Base-by-base conservation (phyloP, 2,329 filamentous ascomycete genomes). In the Lecanicillium sp. region DNA sequence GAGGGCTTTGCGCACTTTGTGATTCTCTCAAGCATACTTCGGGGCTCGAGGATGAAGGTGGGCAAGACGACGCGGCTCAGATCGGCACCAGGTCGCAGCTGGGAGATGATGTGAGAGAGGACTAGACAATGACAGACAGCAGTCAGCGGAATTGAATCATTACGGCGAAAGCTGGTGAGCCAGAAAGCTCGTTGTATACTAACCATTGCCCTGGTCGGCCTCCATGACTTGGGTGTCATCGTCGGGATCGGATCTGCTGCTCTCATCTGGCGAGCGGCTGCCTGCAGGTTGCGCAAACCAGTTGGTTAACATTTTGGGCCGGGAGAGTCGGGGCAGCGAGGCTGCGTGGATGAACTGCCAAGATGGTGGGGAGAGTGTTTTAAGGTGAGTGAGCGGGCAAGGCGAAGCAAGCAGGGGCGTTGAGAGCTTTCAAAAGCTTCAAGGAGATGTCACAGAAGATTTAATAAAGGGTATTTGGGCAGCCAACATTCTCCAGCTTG, bases 11-110 rank as follows among this genome's bases (percentile, higher is more conserved):
- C 79, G 49, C 69, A 95, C 89, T 98, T 98, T 55, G 92, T 98
- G 60, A 98, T 98, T 52, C 92, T 80, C 66, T 98, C 92, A 53
- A 98, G 70, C 92, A 98, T 98, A 52, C 89, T 96, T 56, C 89
- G 81, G 17, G 92, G 92, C 63, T 98, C 92, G 51, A 98, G 79
- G 55, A 98, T 98, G 61, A 98, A 98, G 34, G 92, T 98, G 29
- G 92, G 92, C 41, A 98, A 72, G 27, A 92, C 90, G 46, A 98
- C 89, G 52, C 90, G 79, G 64, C 88, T 95, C 51, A 98, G 71
- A 61, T 98, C 92, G 53, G 92, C 92, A 48, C 92, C 92, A 11
- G 92, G 92, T 46, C 92, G 84, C 46, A 98, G 74, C 66, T 98
- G 92, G 37, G 89, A 94, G 57, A 98, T 97, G 64, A 98, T 94